Base-by-base conservation (phyloP, 352 stramenopile genomes). In the Phytophthora vignae region DNA sequence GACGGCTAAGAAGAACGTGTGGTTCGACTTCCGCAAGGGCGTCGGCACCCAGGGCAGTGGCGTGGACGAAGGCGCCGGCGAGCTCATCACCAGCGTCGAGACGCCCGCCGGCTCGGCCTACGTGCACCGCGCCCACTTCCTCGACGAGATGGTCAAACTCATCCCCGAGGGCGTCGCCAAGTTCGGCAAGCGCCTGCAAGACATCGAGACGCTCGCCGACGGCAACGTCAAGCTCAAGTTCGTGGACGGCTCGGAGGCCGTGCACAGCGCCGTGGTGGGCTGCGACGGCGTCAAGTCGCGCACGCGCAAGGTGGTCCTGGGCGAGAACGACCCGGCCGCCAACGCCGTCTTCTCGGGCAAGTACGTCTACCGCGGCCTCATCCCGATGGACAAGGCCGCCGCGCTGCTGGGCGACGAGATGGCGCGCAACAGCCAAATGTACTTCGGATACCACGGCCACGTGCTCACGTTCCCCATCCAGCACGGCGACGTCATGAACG, bases 401-500 rank as follows among this genome's bases (percentile, higher is more conserved):
- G 73, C 69, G 55, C 55, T 66, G 12, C 46, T 80, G 49, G 69
- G 73, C n/a, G 73, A 80, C 46, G 60, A 80, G 25, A 70, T 80
- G 58, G 73, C 73, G 48, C 73, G 73, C 64, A 80, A 80, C 46
- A 77, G 69, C n/a, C 73, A 80, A 31, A 80, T 80, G 69, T 80
- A 80, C 69, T 76, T 80, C 7, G 73, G 73, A 11, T 77, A 77
- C 60, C 73, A 80, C 25, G 73, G 73, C n/a, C 73, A 80, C 55
- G 60, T 80, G 31, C 60, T 80, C 42, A 80, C 73, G 14, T 80
- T 80, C 60, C 73, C 73, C 44, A 77, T 77, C 56, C 50, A 80
- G 50, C 69, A 77, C 52, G 73, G 73, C 17, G 64, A 73, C 49
- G 48, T 77, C 64, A 80, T 80, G 73, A 80, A 80, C 49, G 69